These are phyloP conservation scores for Metschnikowia santaceciliae DNA, from an alignment of 805 yeast genomes.

Conservation along the genomic window DNA sequence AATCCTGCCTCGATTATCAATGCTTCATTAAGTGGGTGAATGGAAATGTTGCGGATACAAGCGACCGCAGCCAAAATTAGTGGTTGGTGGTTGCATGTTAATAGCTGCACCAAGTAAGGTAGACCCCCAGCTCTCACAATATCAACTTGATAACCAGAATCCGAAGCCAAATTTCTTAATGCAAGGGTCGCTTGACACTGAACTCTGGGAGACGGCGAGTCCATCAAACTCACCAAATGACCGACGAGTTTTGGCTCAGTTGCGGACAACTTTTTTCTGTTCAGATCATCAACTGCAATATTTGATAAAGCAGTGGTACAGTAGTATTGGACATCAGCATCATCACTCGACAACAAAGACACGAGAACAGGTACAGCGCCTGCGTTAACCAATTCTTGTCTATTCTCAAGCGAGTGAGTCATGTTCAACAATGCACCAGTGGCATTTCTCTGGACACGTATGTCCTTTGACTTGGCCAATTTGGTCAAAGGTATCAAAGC, in stretches of 20 bases:
- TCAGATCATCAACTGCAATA: constrained; percentile 93
- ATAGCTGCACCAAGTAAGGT: constrained; percentile 84
- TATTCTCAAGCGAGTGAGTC: constrained; percentile 96
- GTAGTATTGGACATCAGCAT: constrained; percentile 96
- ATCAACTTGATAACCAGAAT: constrained; percentile 91
- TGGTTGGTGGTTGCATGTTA: constrained; percentile 88
- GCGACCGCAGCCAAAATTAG: constrained; percentile 96
- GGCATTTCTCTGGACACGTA: constrained; percentile 96
- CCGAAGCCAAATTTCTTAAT: constrained; percentile 91
- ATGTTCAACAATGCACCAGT: constrained; percentile 96
- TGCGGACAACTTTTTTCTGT: constrained; percentile 81
- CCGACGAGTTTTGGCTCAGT: constrained; percentile 90
- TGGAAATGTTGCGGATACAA: constrained; percentile 93
- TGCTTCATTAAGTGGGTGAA: constrained; percentile 94
- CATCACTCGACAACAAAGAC: constrained; percentile 75
- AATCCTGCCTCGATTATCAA: constrained; percentile 96
- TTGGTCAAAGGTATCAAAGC: constrained; percentile 93
- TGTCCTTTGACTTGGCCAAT: constrained; percentile 89
- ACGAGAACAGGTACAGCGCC: constrained; percentile 98
- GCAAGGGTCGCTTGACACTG: constrained; percentile 99
- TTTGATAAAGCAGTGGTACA: constrained; percentile 97
- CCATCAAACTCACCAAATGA: constrained; percentile 87
- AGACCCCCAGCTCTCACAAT: constrained; percentile 94
- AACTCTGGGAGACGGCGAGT: constrained; percentile 87
- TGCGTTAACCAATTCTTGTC: constrained; percentile 94